phyloP scores from a whole-genome alignment of 345 rosid species.

The Sonneratia caseolaris region DNA sequence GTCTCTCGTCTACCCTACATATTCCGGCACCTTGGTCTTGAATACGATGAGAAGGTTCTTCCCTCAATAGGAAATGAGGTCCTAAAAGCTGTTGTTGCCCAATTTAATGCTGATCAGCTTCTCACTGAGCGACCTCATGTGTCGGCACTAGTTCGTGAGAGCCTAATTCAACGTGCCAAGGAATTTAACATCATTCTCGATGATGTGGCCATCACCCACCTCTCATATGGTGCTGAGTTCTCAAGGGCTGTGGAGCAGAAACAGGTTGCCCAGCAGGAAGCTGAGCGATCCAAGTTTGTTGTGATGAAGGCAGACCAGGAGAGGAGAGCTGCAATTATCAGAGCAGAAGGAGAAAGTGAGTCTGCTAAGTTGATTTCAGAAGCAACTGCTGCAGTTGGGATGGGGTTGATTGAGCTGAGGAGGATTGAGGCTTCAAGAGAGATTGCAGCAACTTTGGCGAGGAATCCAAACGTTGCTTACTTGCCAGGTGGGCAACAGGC shows the following conservation, averaged over 20 bases:
- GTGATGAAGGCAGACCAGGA: constrained; percentile 99
- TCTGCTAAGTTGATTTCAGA: constrained; percentile 84
- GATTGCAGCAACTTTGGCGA: constrained; percentile 76
- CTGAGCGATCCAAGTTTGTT: constrained; percentile 86
- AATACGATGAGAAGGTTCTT: constrained; percentile 90
- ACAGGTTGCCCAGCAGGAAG: constrained; percentile 99
- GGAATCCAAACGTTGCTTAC: constrained; percentile 79
- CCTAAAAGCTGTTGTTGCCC: constrained; percentile 89
- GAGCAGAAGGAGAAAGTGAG: constrained; percentile 99
- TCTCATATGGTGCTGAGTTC: constrained; percentile 87
- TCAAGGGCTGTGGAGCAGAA: constrained; percentile 94
- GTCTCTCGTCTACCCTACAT: constrained; percentile 60
- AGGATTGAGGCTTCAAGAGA: constrained; percentile 96
- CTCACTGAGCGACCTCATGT: constrained; percentile 96
- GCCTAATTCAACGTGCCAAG: constrained; percentile 63
- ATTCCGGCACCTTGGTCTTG: constrained; percentile 80
- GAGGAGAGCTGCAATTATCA: constrained; percentile 92
- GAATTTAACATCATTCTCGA: constrained; percentile 86
- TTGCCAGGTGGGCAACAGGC: constrained; percentile 84
- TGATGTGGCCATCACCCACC: constrained; percentile 90
- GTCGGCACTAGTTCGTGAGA: constrained; percentile 73
- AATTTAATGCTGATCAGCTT: constrained; percentile 96
- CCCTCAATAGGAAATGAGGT: constrained; percentile 98
- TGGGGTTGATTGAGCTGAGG: constrained; percentile 91
- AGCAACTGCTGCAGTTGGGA: constrained; percentile 71